A percentile compares a stretch with the other conserved stretches of the same genome.
Conservation (phyloP, 2,329 filamentous ascomycete species). For the Ophiostoma sp. region DNA sequence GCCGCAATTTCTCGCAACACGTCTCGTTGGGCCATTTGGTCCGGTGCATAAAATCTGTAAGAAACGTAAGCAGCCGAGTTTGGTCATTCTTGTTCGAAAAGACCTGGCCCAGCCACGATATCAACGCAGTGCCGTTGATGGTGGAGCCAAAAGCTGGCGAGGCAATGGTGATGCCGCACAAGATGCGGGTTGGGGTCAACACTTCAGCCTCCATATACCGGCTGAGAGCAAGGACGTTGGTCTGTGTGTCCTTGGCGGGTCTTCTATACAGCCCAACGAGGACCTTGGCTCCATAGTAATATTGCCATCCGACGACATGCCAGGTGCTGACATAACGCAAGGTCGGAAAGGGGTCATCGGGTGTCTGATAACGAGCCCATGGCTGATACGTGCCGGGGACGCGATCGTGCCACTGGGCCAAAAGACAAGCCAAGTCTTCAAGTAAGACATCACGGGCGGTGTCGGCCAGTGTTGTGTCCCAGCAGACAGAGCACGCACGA, state of each 20-base stretch:
- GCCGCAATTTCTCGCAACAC: background rate
- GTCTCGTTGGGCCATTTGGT: background rate
- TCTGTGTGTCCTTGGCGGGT: background rate
- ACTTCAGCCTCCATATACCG: background rate
- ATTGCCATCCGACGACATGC: background rate
- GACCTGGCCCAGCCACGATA: background rate
- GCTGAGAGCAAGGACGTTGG: background rate
- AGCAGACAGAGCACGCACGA: background rate
- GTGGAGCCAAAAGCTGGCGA: background rate
- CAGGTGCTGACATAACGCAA: background rate
- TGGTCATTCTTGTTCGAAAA: background rate
- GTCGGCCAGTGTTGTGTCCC: background rate
- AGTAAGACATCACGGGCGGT: background rate
- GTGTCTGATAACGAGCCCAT: background rate
- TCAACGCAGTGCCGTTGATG: background rate
- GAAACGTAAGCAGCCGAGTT: background rate
- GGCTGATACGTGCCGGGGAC: background rate
- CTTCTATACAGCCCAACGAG: background rate
- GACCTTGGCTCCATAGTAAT: background rate
- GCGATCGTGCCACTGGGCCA: background rate
- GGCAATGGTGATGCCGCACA: conserved; percentile 1
- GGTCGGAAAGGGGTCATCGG: background rate
- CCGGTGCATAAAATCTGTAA: background rate
- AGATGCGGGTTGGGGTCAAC: background rate
- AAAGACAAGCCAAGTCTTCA: background rate